Conservation (phyloP, 2,329 filamentous ascomycete species). For the Ampelomyces quisqualis region DNA sequence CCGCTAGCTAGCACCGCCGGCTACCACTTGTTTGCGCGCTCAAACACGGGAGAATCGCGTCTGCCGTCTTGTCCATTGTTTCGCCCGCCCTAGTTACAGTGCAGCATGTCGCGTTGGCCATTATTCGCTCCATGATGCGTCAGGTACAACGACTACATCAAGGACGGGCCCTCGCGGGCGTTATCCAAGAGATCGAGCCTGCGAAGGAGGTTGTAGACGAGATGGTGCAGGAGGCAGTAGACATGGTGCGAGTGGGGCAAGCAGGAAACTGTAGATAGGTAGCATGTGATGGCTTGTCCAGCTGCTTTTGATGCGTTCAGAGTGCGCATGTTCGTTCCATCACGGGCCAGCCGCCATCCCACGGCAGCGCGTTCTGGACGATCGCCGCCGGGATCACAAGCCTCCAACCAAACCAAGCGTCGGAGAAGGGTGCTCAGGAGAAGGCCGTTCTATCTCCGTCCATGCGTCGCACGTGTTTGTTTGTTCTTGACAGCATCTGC, state of each 20-base stretch:
- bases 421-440: constrained; percentile 22
- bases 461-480: constrained; percentile 6
- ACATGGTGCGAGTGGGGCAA: constrained; percentile 39
- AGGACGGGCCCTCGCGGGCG: constrained; percentile 73
- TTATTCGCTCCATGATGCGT: constrained; percentile 80
- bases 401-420: constrained; percentile 10
- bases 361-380: constrained; percentile 15
- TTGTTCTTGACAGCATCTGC: neutral
- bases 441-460: constrained; percentile 8
- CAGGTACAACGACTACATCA: constrained; percentile 80
- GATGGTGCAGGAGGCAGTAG: constrained; percentile 64
- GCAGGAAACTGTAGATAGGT: constrained; percentile 40
- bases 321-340: no score
- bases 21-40: constrained; percentile 19
- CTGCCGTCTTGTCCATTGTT: neutral
- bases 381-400: constrained; percentile 24
- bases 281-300: no score
- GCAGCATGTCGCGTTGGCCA: constrained; percentile 59
- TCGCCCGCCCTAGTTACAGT: constrained; percentile 4
- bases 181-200: constrained; percentile 74
- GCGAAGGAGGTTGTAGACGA: constrained; percentile 83
- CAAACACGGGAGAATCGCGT: constrained; percentile 2
- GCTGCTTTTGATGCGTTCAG: no score
- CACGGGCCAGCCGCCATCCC: no score
- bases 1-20: constrained; percentile 30